Evolutionary conservation across 2,329 filamentous ascomycete genomes (phyloP).

Genomic region (Colletotrichum lentis): DNA sequence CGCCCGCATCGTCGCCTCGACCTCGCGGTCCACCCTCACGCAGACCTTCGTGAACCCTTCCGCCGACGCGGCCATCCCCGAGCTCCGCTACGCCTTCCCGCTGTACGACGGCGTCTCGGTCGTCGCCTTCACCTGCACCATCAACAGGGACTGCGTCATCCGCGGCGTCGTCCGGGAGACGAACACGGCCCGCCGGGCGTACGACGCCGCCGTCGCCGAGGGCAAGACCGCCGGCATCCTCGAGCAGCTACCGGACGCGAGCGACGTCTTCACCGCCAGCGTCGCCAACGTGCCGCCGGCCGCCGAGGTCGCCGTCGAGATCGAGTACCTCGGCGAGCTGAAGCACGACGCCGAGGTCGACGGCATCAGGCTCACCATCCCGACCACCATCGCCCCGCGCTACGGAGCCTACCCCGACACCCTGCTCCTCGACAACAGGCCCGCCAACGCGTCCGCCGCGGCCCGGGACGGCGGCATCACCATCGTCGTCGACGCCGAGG

Average conservation of each 20-base stretch:
- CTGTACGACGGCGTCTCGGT: conserved; percentile 77
- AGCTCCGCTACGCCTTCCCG: conserved; percentile 74
- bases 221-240: conserved; percentile 72
- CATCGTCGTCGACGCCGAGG: conserved; percentile 49
- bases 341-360: conserved; percentile 76
- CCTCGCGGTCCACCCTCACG: conserved; percentile 56
- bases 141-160: conserved; percentile 65
- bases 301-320: conserved; percentile 65
- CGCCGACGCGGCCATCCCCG: conserved; percentile 40
- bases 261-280: conserved; percentile 73
- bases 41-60: conserved; percentile 71
- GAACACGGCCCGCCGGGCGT: conserved; percentile 66
- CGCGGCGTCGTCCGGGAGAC: conserved; percentile 73
- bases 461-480: conserved; percentile 38
- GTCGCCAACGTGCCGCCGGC: conserved; percentile 72
- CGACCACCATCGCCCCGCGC: conserved; percentile 71
- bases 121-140: conserved; percentile 70
- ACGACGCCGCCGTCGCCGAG: conserved; percentile 63
- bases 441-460: conserved; percentile 4
- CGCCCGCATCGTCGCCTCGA: conserved; percentile 67
- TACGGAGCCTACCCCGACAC: conserved; percentile 62
- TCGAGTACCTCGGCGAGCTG: conserved; percentile 74
- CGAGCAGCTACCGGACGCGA: conserved; percentile 65
- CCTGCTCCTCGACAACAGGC: conserved; percentile 42
- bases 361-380: conserved; percentile 74